Base-by-base conservation (phyloP, 768 basidiomycete genomes). In the Tulasnella sp. region DNA sequence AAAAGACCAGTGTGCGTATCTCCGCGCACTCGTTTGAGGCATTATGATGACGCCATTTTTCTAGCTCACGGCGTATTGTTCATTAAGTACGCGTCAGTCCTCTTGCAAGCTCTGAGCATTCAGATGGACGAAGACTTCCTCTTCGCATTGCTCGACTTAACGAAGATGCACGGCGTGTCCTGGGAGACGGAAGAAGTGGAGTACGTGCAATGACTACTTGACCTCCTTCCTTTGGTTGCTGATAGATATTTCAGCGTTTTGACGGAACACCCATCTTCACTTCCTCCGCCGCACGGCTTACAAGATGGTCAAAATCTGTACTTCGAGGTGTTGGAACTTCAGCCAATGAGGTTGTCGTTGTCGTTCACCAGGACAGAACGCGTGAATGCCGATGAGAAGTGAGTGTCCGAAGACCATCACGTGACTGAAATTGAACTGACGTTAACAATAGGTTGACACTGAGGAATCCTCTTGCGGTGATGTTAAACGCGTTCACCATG, bases 361-460 rank as follows among this genome's bases (percentile, higher is more conserved):
- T 98, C 96, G 0, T 99, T 99, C 73, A 94, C 96, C 88, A 81
- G 93, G 15, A 94, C 94, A 0, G 96, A 97, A 63, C 75, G 88
- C 27, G 81, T 94, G 56, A 96, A 85, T 68, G 85, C 86, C 39
- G 92, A 92, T 65, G 87, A 92, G 65, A 91, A 91, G 94, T 94
- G 68, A 64, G 83, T 65, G 9, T 14, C 34, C 57, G 17, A 31
- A 11, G 17, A 32, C 3, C 7, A n/a, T n/a, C n/a, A n/a, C 25
- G 12, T 23, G 11, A 25, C 31, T 32, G 5, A 15, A 36, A 27
- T 25, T 36, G 8, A 23, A 31, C 53, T 39, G n/a, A 48, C 49
- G 36, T 19, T 31, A 15, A 27, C 21, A 15, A 2, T 54, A 69
- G 68, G 49, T 52, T 64, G 5, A 69, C 65, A 51, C 70, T 71